phyloP scores from a whole-genome alignment of 1,284 basidiomycete species.

The Moesziomyces globuligerus region DNA sequence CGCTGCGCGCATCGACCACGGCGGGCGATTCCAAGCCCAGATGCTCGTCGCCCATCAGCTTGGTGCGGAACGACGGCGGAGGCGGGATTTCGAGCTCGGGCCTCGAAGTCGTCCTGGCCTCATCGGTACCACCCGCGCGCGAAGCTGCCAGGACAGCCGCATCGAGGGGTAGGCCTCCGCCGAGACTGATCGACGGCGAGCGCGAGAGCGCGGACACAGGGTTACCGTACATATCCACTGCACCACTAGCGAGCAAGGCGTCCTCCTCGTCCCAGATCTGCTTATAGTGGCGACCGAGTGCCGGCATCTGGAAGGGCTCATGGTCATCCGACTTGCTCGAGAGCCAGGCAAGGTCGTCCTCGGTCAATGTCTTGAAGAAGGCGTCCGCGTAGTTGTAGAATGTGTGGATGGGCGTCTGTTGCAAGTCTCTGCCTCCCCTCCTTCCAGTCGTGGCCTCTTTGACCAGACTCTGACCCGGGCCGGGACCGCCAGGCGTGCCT shows the following conservation, averaged over 20 bases:
- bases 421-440: slow-evolving; percentile 51
- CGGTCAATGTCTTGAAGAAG: slow-evolving; percentile 66
- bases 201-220: slow-evolving; percentile 23
- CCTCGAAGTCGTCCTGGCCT: slow-evolving; percentile 7
- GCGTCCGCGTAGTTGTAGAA: slow-evolving; percentile 64
- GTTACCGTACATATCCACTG: slow-evolving; percentile 40
- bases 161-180: slow-evolving; percentile 36
- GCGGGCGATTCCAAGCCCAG: slow-evolving; percentile 44
- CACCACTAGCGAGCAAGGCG: slow-evolving; percentile 67
- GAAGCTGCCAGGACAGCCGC: slow-evolving; percentile 14
- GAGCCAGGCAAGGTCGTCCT: slow-evolving; percentile 66
- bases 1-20: slow-evolving; percentile 55
- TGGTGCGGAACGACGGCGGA: slow-evolving; percentile 45
- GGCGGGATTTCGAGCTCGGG: slow-evolving; percentile 46
- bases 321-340: slow-evolving; percentile 76
- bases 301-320: slow-evolving; percentile 84
- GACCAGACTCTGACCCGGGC: slow-evolving; percentile 48
- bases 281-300: slow-evolving; percentile 85
- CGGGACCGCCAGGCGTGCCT: slow-evolving; percentile 43
- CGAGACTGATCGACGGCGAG: slow-evolving; percentile 33
- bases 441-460: slow-evolving; percentile 46
- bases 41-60: slow-evolving; percentile 55
- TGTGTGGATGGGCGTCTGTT: slow-evolving; percentile 62
- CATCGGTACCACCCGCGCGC: slow-evolving; percentile 17
- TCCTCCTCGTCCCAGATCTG: slow-evolving; percentile 92